Conservation (phyloP, 78 protist species). For the Paratrimastix pyriformis region DNA sequence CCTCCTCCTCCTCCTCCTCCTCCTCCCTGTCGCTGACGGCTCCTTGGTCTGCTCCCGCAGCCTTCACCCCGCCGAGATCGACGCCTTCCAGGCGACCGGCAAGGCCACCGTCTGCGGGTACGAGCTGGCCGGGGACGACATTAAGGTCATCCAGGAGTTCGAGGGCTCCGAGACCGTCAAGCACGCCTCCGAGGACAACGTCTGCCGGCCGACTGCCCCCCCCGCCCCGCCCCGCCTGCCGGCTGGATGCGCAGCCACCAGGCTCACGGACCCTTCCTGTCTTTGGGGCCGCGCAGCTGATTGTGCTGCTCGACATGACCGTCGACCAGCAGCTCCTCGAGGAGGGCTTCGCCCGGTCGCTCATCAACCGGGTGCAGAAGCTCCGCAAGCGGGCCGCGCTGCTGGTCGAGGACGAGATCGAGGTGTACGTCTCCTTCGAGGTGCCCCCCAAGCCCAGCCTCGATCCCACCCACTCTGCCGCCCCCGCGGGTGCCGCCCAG, state of each 20-base stretch:
- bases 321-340: constrained; percentile 30
- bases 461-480: too few relatives aligned
- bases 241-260: too few relatives aligned
- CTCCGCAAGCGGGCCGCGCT: constrained; percentile 71
- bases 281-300: too few relatives aligned
- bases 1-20: too few relatives aligned
- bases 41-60: not conserved
- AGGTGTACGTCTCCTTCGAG: constrained; percentile 30
- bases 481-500: too few relatives aligned
- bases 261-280: too few relatives aligned
- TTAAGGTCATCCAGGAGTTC: constrained; percentile 16
- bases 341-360: constrained; percentile 67
- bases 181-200: too few relatives aligned
- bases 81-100: not conserved
- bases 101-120: constrained; percentile 1
- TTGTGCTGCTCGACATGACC: constrained; percentile 44
- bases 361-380: constrained; percentile 67
- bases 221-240: too few relatives aligned
- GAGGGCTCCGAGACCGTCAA: too few relatives aligned
- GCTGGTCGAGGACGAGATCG: constrained; percentile 27
- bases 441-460: too few relatives aligned
- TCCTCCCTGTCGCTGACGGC: too few relatives aligned
- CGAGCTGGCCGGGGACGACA: constrained; percentile 3
- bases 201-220: too few relatives aligned
- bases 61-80: not conserved